Base-by-base conservation (phyloP, 225 moss, liverwort and hornwort genomes). In the Anthoceros angustus region DNA sequence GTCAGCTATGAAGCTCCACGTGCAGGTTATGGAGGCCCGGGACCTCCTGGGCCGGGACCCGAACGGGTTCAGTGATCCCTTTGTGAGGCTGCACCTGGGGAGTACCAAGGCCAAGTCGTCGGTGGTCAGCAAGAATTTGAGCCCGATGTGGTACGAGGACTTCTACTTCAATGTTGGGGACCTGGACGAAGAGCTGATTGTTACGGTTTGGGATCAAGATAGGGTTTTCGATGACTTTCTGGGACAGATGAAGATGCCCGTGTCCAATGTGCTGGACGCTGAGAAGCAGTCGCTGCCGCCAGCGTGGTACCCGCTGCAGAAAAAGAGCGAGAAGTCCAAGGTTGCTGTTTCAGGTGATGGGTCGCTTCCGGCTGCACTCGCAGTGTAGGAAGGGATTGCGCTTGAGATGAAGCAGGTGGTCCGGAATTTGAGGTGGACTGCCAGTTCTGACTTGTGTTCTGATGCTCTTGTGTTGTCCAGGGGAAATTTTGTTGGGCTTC, bases 161-260 rank as follows among this genome's bases (percentile, higher is more conserved):
- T 94, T 90, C 64, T 77, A 87, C 71, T 94, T 94, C 68, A 94
- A 85, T 66, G 88, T 94, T 15, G 77, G 80, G n/a, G 75, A 71
- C 40, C 67, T 83, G 50, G 79, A 85, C 42, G 86, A 86, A 25
- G 88, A 94, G 73, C 84, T 94, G 7, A 63, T 79, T 21, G 72
- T 94, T 2, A 74, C 81, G n/a, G 79, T 90, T 7, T 94, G 94
- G 94, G 90, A 90, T 49, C 81, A 87, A 64, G 94, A 94, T 55
- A 76, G 77, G 39, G 90, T 94, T 67, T 67, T 72, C 6, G 62
- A 74, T 41, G 85, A 94, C 66, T 94, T 94, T 42, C 71, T 94
- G 43, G 94, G 94, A 14, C 90, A 85, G 80, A 72, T 77, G 15
- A 85, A 73, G 61, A 76, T 94, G 21, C 69, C 80, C n/a, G 71